Evolutionary conservation across 768 basidiomycete species (phyloP).

Genomic region (Russula sp.): DNA sequence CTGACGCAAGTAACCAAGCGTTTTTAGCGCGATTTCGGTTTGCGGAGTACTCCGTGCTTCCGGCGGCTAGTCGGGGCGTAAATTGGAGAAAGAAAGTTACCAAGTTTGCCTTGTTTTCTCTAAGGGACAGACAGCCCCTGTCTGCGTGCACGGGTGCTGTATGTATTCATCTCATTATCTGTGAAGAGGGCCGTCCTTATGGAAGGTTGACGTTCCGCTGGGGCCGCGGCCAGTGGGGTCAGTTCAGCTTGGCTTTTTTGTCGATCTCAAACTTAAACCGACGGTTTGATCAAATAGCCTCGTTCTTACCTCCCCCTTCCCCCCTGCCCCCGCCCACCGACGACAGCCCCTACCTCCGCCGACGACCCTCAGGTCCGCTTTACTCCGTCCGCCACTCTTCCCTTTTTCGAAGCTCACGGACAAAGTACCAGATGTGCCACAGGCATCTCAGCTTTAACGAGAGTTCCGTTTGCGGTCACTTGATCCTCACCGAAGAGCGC

Average conservation of each 20-base stretch:
- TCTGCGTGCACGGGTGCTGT: no score
- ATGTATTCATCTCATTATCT: not conserved
- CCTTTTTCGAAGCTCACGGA: conserved; percentile 9
- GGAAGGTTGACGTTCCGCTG: not conserved
- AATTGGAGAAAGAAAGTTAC: no score
- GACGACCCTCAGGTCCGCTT: conserved; percentile 14
- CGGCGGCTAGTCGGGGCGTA: no score
- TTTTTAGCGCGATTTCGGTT: no score
- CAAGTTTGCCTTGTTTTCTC: no score
- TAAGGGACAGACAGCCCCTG: no score
- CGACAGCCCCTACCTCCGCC: conserved; percentile 22
- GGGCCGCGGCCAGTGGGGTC: not conserved
- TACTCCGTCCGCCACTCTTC: not conserved
- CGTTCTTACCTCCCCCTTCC: not conserved
- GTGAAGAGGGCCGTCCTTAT: not conserved
- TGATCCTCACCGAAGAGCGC: conserved; percentile 39
- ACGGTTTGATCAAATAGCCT: conserved; percentile 12
- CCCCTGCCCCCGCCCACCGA: conserved; percentile 16
- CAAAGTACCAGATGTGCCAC: conserved; percentile 50
- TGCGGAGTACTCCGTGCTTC: no score
- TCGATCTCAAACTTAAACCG: conserved; percentile 19
- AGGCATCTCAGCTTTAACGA: conserved; percentile 49
- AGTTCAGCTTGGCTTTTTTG: not conserved
- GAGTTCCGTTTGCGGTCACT: conserved; percentile 50
- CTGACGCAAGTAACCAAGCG: no score